Evolutionary conservation across 2,329 filamentous ascomycete genomes (phyloP).

Genomic region (Penicillium sp.): DNA sequence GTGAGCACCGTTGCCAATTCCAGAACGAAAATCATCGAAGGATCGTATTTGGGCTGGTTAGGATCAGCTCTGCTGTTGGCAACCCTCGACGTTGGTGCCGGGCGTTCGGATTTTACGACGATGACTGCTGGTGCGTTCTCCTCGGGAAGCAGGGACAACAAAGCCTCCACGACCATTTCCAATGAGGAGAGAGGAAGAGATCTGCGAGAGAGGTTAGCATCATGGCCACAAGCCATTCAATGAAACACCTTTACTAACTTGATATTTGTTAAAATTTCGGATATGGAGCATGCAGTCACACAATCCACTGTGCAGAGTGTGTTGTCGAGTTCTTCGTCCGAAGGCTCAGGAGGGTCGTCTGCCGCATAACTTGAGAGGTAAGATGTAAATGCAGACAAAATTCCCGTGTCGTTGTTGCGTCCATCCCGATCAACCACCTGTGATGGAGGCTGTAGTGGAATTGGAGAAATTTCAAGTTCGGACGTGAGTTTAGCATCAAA

Average conservation of each 20-base stretch:
- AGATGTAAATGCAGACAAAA: slow-evolving; percentile 91
- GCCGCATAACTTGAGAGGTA: slow-evolving; percentile 99
- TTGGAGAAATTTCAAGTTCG: slow-evolving; percentile 70
- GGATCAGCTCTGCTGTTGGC: slow-evolving; percentile 59
- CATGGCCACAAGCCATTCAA: slow-evolving; percentile 7
- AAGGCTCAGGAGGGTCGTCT: slow-evolving; percentile 95
- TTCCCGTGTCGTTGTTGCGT: slow-evolving; percentile 73
- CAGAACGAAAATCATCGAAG: slow-evolving; percentile 82
- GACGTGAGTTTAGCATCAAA: slow-evolving; percentile 68
- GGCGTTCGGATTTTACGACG: slow-evolving; percentile 81
- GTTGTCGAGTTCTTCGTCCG: slow-evolving; percentile 94
- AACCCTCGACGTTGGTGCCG: slow-evolving; percentile 58
- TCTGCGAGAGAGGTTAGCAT: slow-evolving; percentile 42
- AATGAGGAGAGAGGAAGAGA: slow-evolving; percentile 62
- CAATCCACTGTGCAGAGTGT: slow-evolving; percentile 94
- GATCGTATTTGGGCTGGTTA: slow-evolving; percentile 72
- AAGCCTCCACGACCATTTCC: slow-evolving; percentile 65
- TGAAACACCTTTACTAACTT: slow-evolving; percentile 54
- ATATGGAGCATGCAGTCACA: slow-evolving; percentile 83
- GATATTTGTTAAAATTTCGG: slow-evolving; percentile 79
- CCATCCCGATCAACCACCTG: slow-evolving; percentile 88
- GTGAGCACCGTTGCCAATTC: slow-evolving; percentile 84
- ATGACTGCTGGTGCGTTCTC: slow-evolving; percentile 79
- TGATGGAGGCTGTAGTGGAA: slow-evolving; percentile 86
- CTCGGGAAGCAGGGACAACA: slow-evolving; percentile 84